Base-by-base conservation (phyloP, 1,139 yeast species). In the Geotrichum bryndzae region DNA sequence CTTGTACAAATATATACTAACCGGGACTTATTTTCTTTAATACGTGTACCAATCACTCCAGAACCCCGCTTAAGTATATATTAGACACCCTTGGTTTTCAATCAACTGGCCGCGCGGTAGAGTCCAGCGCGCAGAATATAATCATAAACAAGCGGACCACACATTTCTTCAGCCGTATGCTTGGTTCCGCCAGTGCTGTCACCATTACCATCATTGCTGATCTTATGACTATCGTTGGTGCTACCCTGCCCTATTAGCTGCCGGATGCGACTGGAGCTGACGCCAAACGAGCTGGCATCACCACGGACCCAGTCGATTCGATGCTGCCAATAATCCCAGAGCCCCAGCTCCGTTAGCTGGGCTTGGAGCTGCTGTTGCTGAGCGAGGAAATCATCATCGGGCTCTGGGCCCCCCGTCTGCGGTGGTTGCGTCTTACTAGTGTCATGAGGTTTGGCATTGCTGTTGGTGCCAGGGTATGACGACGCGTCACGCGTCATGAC, bases 401-500 rank as follows among this genome's bases (percentile, higher is more conserved):
- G 10, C n/a, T 41, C 48, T n/a, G 5, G 48, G n/a, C 3, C 18
- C n/a, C 13, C 33, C 2, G 33, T 29, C 8, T 8, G 10, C 33
- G 33, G 48, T 41, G n/a, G 48, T 7, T 15, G 22, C 8, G 33
- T 29, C 2, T 5, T 29, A 29, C 8, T 29, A 5, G 33, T 29
- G 7, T 29, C 10, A 29, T 7, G 4, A 29, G 5, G 4, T 7
- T 29, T 41, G 48, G 8, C 5, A 23, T 18, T 7, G 18, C n/a
- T 41, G 18, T n/a, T 41, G 22, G 23, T 2, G 48, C 48, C 22
- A 15, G 48, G 48, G 48, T 41, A 41, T 23, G 48, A 41, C n/a
- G 23, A 41, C 22, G 48, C 18, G 22, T 41, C 48, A 7, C 96
- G 78, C 0, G 91, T 83, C 57, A 90, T 76, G 64, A 89, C 84